Evolutionary conservation across 1,139 yeast genomes (phyloP), one percentile per base, ranked within the genome.

Genomic region (Blastobotrys proliferans): DNA sequence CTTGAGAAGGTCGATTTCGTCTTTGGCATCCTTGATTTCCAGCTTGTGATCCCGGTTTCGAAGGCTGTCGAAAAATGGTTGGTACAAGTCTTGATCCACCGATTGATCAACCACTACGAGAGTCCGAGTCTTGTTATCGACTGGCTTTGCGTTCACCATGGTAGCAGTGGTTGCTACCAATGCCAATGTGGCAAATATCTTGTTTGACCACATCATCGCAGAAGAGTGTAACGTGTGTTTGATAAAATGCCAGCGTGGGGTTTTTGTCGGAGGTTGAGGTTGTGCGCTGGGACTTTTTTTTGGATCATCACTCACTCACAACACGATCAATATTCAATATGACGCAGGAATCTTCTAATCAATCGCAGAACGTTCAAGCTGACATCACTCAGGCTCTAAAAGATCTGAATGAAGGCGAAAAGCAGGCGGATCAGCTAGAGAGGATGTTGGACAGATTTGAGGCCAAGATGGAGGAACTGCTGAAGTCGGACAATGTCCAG

Each of bases 321-420:
- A 30, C 30, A 30, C 10, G 8, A 14, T 30, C 21, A 6, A 14
- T 30, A 19, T 19, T 22, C 29, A 35, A 5, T n/a, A 41, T 40
- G 42, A 44, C 47, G 18, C 30, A 40, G 14, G 53, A 50, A 37
- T n/a, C n/a, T n/a, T n/a, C n/a, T n/a, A n/a, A n/a, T n/a, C 13
- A 21, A 33, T 25, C 18, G n/a, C 32, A 19, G 16, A 54, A 53
- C 14, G 50, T 49, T 8, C 50, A 48, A 28, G 42, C 35, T 11
- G 71, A 68, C 42, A 60, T 76, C 38, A 73, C 76, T 1, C 71
- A 72, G 29, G 69, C 79, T 0, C 70, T 70, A 57, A 66, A 70
- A 52, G 69, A 74, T 51, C 61, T 79, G 37, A 70, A 69, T 41
- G 78, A 77, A 43, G 84, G 82, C 2, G 84, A 79, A 54, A 59